Conservation (phyloP, 352 stramenopile genomes). For the Globisporangium lucens region DNA sequence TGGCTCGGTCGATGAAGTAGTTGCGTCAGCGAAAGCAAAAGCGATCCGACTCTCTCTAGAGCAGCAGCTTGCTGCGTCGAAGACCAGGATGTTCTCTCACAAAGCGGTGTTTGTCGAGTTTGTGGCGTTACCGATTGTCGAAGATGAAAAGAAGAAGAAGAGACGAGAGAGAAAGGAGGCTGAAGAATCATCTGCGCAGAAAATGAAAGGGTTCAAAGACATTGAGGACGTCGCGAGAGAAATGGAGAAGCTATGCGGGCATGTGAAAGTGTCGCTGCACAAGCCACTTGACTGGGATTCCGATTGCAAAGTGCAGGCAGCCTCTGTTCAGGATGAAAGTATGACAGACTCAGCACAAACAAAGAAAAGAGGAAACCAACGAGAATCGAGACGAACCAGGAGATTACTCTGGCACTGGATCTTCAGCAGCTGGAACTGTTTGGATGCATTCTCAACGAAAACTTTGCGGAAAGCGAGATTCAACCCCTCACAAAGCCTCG, state of each 20-base stretch:
- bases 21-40: slow-evolving; percentile 15
- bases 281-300: slow-evolving; percentile 35
- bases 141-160: slow-evolving; percentile 21
- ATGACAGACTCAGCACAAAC: neutral
- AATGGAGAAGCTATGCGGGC: slow-evolving; percentile 50
- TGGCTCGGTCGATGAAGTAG: slow-evolving; percentile 35
- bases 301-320: neutral
- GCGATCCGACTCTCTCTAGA: slow-evolving; percentile 8
- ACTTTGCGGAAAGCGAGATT: slow-evolving; percentile 36
- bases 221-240: slow-evolving; percentile 49
- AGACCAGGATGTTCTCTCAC: slow-evolving; percentile 31
- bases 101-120: slow-evolving; percentile 47
- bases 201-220: slow-evolving; percentile 21
- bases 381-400: slow-evolving; percentile 17
- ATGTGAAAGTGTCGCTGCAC: slow-evolving; percentile 33
- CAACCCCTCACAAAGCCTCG: neutral
- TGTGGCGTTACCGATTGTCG: slow-evolving; percentile 36
- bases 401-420: slow-evolving; percentile 42
- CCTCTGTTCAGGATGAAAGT: neutral
- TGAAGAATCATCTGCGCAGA: neutral
- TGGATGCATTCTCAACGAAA: slow-evolving; percentile 57
- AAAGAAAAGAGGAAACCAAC: slow-evolving; percentile 2
- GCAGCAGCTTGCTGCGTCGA: slow-evolving; percentile 22
- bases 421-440: slow-evolving; percentile 63
- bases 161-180: slow-evolving; percentile 13